Evolutionary conservation across 2,329 filamentous ascomycete genomes (phyloP).

Genomic region (Epichloe hybrida): DNA sequence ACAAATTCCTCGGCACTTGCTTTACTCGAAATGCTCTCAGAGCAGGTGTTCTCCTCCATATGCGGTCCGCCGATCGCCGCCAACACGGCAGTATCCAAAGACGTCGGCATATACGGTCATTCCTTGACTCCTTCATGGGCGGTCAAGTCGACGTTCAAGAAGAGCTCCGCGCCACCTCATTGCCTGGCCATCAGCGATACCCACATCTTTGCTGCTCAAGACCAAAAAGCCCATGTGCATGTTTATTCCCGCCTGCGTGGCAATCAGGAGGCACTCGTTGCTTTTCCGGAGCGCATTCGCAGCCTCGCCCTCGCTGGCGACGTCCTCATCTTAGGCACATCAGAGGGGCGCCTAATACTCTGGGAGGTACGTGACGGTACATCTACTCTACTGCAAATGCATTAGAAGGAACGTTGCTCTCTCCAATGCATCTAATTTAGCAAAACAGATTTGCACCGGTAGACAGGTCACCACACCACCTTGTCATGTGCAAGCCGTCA

Average conservation of each 20-base stretch:
- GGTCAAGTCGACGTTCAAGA: conserved; percentile 76
- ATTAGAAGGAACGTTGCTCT: not conserved
- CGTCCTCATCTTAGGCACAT: conserved; percentile 67
- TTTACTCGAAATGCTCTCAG: conserved; percentile 35
- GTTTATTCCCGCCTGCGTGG: conserved; percentile 77
- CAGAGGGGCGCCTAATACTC: conserved; percentile 70
- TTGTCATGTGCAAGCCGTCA: conserved; percentile 69
- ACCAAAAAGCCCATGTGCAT: conserved; percentile 82
- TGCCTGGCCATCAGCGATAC: conserved; percentile 66
- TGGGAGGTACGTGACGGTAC: conserved; percentile 62
- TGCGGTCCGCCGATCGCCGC: conserved; percentile 43
- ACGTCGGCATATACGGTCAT: conserved; percentile 79
- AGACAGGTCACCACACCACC: conserved; percentile 62
- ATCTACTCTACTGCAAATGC: conserved; percentile 6
- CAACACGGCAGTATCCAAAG: conserved; percentile 54
- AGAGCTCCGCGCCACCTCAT: conserved; percentile 68
- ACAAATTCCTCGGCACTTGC: not conserved
- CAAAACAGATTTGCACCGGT: conserved; percentile 53
- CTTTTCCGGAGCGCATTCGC: conserved; percentile 76
- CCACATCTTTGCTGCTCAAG: conserved; percentile 84
- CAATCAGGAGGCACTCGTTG: conserved; percentile 77
- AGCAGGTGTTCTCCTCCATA: conserved; percentile 46
- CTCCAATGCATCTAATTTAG: conserved; percentile 3
- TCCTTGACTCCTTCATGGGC: conserved; percentile 64
- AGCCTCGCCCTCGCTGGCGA: conserved; percentile 61